phyloP scores from a whole-genome alignment of 2,329 filamentous ascomycete genomes.

The Proliferodiscus dingleyae region DNA sequence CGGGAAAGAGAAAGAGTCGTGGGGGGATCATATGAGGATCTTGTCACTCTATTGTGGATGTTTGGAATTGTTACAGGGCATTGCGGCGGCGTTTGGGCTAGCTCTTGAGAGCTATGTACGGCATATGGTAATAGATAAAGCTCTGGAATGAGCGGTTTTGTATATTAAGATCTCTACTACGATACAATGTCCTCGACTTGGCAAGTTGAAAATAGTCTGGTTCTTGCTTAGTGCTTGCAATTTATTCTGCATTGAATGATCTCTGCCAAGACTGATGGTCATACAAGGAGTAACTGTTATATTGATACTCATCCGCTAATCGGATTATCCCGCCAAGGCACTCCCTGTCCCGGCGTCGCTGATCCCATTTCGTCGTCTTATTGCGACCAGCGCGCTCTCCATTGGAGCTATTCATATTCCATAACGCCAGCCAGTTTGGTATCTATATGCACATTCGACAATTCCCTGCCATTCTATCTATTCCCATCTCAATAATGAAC shows the following conservation, averaged over 20 bases:
- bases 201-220: too few relatives aligned
- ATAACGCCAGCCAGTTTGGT: background rate
- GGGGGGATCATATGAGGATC: too few relatives aligned
- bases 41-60: too few relatives aligned
- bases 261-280: too few relatives aligned
- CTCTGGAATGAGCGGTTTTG: background rate
- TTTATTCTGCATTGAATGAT: too few relatives aligned
- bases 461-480: background rate
- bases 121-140: background rate
- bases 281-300: too few relatives aligned
- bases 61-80: background rate
- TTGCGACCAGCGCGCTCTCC: background rate
- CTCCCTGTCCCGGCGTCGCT: too few relatives aligned
- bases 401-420: background rate
- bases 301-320: background rate
- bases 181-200: too few relatives aligned
- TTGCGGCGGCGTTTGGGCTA: constrained; percentile 1
- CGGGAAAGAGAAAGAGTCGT: too few relatives aligned
- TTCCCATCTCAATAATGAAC: background rate
- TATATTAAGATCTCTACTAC: background rate
- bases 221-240: too few relatives aligned
- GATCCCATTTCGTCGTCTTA: too few relatives aligned
- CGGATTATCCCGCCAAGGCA: background rate
- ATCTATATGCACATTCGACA: background rate
- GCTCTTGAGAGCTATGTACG: background rate